Base-by-base conservation (phyloP, 2,329 filamentous ascomycete genomes). In the Calonectria pseudoreteaudii region DNA sequence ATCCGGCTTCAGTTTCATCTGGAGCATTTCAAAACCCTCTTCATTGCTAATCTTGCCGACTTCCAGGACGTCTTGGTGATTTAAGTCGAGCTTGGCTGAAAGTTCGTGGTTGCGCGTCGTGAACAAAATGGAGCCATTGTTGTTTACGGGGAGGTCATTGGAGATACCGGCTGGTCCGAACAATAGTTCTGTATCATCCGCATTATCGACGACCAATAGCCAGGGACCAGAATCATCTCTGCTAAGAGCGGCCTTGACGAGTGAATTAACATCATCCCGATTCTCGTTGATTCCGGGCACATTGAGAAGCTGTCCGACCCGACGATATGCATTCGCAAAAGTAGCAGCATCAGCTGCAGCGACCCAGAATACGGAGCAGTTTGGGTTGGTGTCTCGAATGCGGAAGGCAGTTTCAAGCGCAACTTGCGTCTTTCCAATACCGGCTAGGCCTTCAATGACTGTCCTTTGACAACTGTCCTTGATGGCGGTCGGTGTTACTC, bases 131-230 rank as follows among this genome's bases (percentile, higher is more conserved):
- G 71, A 75, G 3, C 79, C 77, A 1, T 72, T 68, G 4, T 28
- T 14, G 18, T 38, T 76, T 0, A 58, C 58, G 0, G 84, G 85
- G 8, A 87, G 75, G 74, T 81, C 81, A 7, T 82, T 67, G 1
- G 38, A 52, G 2, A 84, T 74, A 7, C 68, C 13, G 8, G 74
- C 47, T 8, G 71, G 13, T 28, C 75, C 75, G 49, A 82, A 79
- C 0, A 85, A 68, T 4, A 86, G 68, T 2, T 82, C 71, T 6
- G 62, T 58, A 69, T 88, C 84, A 68, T 88, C 86, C 14, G 84
- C 85, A 65, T 87, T 88, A 68, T 89, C 86, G n/a, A 88, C 66
- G 49, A 89, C 78, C 50, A 88, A 70, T 1, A 88, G 78, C 87
- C 86, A 88, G 1, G 73, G 72, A 1, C 81, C 79, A 1, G 58